Evolutionary conservation across 768 basidiomycete genomes (phyloP).

Genomic region (Suillus subluteus): DNA sequence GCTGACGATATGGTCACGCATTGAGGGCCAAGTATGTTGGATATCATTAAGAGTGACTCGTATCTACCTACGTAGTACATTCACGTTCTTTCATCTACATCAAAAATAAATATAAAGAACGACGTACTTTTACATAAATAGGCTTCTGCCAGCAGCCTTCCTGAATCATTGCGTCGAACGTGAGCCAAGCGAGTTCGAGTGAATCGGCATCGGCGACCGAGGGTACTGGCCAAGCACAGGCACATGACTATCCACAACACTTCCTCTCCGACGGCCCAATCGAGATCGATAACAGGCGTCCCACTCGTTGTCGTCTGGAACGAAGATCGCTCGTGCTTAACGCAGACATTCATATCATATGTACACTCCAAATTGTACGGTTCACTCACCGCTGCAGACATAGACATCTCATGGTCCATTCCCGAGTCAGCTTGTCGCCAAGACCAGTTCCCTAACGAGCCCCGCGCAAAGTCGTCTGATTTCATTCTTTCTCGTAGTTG

Average conservation of each 20-base stretch:
- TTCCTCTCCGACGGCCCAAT: background rate
- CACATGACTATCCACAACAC: background rate
- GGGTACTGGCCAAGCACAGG: conserved; percentile 1
- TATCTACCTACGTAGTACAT: background rate
- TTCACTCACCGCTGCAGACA: background rate
- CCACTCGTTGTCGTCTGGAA: background rate
- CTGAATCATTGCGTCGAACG: background rate
- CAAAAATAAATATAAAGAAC: background rate
- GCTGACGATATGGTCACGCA: background rate
- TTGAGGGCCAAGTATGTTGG: too few relatives aligned
- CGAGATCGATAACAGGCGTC: background rate
- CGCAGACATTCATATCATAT: background rate
- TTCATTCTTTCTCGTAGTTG: conserved; percentile 36
- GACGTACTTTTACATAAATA: background rate
- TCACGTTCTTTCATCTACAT: too few relatives aligned
- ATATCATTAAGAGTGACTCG: too few relatives aligned
- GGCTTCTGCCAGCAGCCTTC: background rate
- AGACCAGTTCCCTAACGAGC: conserved; percentile 42
- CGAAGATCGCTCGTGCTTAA: background rate
- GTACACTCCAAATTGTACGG: background rate
- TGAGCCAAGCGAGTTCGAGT: background rate
- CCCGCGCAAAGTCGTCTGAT: conserved; percentile 45
- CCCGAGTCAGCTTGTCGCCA: conserved; percentile 29
- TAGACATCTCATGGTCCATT: background rate
- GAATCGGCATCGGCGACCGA: background rate